Percentiles rank a stretch among this genome's conserved stretches.
Conservation (phyloP, 2,329 filamentous ascomycete genomes). For the Colletotrichum filicis region DNA sequence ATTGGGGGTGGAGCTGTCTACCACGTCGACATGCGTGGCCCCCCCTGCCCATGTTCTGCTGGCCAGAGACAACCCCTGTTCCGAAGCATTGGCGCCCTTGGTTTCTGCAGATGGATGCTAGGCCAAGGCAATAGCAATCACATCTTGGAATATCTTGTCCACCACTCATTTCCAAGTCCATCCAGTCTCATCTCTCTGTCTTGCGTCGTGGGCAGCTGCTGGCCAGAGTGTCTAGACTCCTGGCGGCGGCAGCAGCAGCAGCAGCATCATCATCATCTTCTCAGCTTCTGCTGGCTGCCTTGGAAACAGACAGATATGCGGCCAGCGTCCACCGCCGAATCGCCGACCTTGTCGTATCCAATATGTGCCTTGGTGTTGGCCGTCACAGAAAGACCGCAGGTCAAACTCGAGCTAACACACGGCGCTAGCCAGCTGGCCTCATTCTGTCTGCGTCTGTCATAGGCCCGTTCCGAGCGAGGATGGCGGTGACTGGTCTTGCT, state of each 20-base stretch:
- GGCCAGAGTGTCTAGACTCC: conserved; percentile 20
- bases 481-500: conserved; percentile 49
- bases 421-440: conserved; percentile 52
- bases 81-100: conserved; percentile 26
- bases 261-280: neutral
- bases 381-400: conserved; percentile 41
- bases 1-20: conserved; percentile 29
- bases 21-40: conserved; percentile 20
- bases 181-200: conserved; percentile 25
- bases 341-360: neutral
- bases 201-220: conserved; percentile 6
- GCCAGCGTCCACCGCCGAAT: neutral
- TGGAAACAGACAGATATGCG: conserved; percentile 13
- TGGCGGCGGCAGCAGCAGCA: neutral
- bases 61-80: conserved; percentile 24
- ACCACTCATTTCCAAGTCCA: conserved; percentile 20
- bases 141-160: conserved; percentile 6
- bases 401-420: conserved; percentile 44
- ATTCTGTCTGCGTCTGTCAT: conserved; percentile 50
- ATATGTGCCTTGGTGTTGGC: conserved; percentile 17
- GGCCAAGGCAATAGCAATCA: conserved; percentile 20
- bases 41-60: conserved; percentile 20
- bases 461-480: conserved; percentile 46
- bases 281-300: neutral
- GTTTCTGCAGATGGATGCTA: conserved; percentile 20